Evolutionary conservation across 768 basidiomycete genomes (phyloP), one percentile per base, ranked within the genome.

Genomic region (Amanita subjunquillea): DNA sequence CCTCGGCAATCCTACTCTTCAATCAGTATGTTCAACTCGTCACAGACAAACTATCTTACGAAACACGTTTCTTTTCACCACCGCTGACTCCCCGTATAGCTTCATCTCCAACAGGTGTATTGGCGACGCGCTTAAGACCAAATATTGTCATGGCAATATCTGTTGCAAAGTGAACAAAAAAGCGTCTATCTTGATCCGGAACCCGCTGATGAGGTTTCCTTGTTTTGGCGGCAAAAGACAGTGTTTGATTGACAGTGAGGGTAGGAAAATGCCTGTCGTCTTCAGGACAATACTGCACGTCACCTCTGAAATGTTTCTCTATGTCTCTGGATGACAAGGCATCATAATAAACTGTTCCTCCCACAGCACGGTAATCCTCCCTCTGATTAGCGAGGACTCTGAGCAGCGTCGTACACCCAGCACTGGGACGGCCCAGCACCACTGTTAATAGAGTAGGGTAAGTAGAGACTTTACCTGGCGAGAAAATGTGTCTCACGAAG

Each of bases 211-310:
- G 78, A 2, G 91, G 89, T 3, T 78, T 78, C 23, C 89, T 83
- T 15, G 79, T 83, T 56, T 73, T 77, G 0, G 83, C 76, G 0
- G 86, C 83, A 53, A 89, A 87, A 13, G 64, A 69, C 29, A 96
- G 72, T 0, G 89, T 91, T 62, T 91, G 76, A 45, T 78, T 75
- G 30, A 91, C 88, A 4, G 86, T 88, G 25, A 95, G 74, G 8
- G 85, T 87, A 4, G 91, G 86, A 58, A 92, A 87, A 62, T 91
- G 90, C 1, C 87, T 71, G 62, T 94, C 90, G 59, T 91, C 90
- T 69, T 89, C 90, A 0, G 87, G 86, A 55, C 78, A 84, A 62
- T 89, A 91, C 51, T 79, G 78, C 2, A 89, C 82, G 60, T 90
- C 90, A 13, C 91, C 92, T 2, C 85, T 83, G 63, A 80, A 86